Conservation (phyloP, 768 basidiomycete genomes). For the Gloeophyllum trabeum region DNA sequence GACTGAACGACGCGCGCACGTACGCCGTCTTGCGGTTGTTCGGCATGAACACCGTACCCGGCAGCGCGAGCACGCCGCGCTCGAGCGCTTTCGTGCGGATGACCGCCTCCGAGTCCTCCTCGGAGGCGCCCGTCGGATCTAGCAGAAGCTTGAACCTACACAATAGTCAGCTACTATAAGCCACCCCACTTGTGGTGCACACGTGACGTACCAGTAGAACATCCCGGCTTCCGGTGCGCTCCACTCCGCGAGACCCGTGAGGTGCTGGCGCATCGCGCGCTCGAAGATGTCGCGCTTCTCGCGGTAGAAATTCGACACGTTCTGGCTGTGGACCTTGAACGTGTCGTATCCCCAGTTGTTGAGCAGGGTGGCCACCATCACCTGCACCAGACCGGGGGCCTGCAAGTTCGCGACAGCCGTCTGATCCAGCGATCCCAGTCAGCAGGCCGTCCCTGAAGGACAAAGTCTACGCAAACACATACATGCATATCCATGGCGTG, state of each 20-base stretch:
- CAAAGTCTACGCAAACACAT: constrained; percentile 23
- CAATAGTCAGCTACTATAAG: constrained; percentile 3
- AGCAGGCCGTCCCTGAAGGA: no score
- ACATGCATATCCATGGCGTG: constrained; percentile 64
- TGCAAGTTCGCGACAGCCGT: constrained; percentile 62
- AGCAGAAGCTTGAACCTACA: constrained; percentile 62
- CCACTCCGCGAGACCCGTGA: constrained; percentile 73
- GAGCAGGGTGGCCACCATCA: constrained; percentile 45
- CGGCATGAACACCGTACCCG: constrained; percentile 76
- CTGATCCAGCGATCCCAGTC: constrained; percentile 28
- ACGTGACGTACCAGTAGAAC: constrained; percentile 69
- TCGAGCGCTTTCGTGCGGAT: constrained; percentile 69
- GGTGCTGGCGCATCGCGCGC: constrained; percentile 58
- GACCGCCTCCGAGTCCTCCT: constrained; percentile 60
- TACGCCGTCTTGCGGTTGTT: constrained; percentile 57
- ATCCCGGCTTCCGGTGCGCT: constrained; percentile 65
- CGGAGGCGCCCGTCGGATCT: constrained; percentile 18
- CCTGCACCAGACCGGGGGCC: constrained; percentile 51
- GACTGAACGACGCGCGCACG: constrained; percentile 77
- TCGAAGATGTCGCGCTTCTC: constrained; percentile 72
- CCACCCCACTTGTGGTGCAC: background rate
- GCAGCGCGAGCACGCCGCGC: constrained; percentile 81
- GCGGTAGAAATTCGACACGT: constrained; percentile 66
- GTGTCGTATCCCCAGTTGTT: constrained; percentile 68
- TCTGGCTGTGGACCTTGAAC: constrained; percentile 56